Conservation (phyloP, 345 rosid species). For the Viola odorata region DNA sequence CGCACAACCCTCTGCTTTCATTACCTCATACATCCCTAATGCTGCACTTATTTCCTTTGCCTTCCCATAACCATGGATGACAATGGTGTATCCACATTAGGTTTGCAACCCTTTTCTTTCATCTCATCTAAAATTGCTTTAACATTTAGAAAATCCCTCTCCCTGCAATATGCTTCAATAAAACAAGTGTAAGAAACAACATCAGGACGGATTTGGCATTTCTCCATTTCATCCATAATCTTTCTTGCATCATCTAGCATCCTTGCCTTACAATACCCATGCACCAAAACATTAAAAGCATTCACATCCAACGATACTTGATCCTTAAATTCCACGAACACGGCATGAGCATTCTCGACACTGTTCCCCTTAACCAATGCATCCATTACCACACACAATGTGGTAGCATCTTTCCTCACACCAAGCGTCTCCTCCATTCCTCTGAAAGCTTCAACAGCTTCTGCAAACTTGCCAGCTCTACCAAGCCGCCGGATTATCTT, state of each 20-base stretch:
- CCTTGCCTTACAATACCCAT: conserved; percentile 74
- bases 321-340: conserved; percentile 40
- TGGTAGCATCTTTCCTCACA: conserved; percentile 35
- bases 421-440: conserved; percentile 47
- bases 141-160: conserved; percentile 65
- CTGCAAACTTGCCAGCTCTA: conserved; percentile 40
- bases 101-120: conserved; percentile 52
- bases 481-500: conserved; percentile 73
- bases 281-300: conserved; percentile 60
- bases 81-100: conserved; percentile 52
- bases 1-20: conserved; percentile 58
- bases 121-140: conserved; percentile 54
- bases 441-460: conserved; percentile 56
- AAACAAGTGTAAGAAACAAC: conserved; percentile 64
- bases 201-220: conserved; percentile 41
- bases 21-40: conserved; percentile 58
- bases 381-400: conserved; percentile 62
- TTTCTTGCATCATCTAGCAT: conserved; percentile 49
- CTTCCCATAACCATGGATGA: conserved; percentile 72
- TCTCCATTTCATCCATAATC: conserved; percentile 53
- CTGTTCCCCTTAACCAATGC: conserved; percentile 66
- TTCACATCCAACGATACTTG: conserved; percentile 22
- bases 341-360: conserved; percentile 58
- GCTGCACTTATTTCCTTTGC: conserved; percentile 59
- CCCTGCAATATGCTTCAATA: conserved; percentile 55